These are phyloP conservation scores for Candida wancherniae DNA, from an alignment of 805 yeast species.

Conservation along the genomic window DNA sequence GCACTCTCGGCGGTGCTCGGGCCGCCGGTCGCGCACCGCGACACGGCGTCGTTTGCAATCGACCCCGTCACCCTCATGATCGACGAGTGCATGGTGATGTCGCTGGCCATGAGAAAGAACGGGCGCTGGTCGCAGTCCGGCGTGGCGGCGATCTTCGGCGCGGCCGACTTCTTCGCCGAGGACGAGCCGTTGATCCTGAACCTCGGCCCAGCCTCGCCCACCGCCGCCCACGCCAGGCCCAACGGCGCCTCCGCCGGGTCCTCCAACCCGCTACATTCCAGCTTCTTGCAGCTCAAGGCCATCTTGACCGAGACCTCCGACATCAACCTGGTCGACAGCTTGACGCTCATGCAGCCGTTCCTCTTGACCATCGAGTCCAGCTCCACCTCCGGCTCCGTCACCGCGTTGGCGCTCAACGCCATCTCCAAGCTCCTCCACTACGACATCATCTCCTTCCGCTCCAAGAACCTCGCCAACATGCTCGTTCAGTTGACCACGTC, in stretches of 20 bases:
- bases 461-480: slow-evolving; percentile 53
- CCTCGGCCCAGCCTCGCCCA: slow-evolving; percentile 7
- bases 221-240: slow-evolving; percentile 7
- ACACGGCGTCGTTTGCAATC: slow-evolving; percentile 34
- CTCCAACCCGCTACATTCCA: slow-evolving; percentile 62
- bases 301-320: slow-evolving; percentile 54
- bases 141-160: slow-evolving; percentile 80
- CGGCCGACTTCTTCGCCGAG: slow-evolving; percentile 50
- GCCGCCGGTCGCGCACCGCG: neutral
- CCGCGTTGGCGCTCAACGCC: slow-evolving; percentile 74
- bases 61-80: slow-evolving; percentile 80
- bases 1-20: too few species aligned
- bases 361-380: slow-evolving; percentile 78
- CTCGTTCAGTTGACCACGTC: slow-evolving; percentile 66
- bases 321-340: slow-evolving; percentile 58
- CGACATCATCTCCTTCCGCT: slow-evolving; percentile 52
- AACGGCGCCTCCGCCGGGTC: slow-evolving; percentile 19
- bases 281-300: slow-evolving; percentile 73
- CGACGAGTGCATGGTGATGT: slow-evolving; percentile 80
- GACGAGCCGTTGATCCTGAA: slow-evolving; percentile 29
- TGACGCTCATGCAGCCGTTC: slow-evolving; percentile 81
- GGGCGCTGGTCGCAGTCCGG: slow-evolving; percentile 65
- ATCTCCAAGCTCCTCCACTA: slow-evolving; percentile 69
- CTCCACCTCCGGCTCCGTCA: slow-evolving; percentile 79
- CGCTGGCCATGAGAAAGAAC: slow-evolving; percentile 82